Conservation (phyloP, 2,329 filamentous ascomycete genomes). For the Arthrobotrys iridis region DNA sequence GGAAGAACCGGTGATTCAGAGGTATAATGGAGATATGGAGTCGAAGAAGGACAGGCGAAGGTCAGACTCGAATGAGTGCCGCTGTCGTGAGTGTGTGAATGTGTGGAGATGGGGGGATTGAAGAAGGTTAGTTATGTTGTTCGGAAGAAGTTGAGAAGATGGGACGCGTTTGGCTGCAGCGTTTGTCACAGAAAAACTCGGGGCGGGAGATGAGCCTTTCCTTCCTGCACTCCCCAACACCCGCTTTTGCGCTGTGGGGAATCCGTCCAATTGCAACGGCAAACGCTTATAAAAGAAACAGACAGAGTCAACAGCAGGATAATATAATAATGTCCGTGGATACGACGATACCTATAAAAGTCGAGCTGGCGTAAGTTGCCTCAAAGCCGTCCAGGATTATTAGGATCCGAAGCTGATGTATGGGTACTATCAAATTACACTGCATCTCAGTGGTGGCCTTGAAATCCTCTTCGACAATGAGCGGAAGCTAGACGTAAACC, state of each 20-base stretch:
- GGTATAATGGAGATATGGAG: background rate
- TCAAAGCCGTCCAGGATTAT: background rate
- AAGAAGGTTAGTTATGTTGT: slow-evolving; percentile 4
- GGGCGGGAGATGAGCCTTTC: slow-evolving; percentile 42
- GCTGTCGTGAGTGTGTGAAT: background rate
- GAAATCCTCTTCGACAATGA: slow-evolving; percentile 92
- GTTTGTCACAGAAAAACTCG: slow-evolving; percentile 47
- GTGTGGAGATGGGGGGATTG: slow-evolving; percentile 6
- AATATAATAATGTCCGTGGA: slow-evolving; percentile 25
- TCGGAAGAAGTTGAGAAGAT: background rate
- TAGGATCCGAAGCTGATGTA: background rate
- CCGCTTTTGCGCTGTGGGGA: slow-evolving; percentile 26
- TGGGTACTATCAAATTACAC: background rate
- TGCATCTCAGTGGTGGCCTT: slow-evolving; percentile 77
- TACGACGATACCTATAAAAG: slow-evolving; percentile 39
- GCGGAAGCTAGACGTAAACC: slow-evolving; percentile 74
- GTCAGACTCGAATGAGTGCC: background rate
- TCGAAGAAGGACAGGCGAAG: background rate
- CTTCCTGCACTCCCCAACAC: background rate
- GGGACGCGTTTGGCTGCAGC: slow-evolving; percentile 49
- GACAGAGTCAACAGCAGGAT: background rate
- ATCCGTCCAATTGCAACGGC: background rate
- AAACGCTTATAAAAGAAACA: slow-evolving; percentile 4
- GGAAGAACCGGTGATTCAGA: background rate
- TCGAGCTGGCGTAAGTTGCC: slow-evolving; percentile 65